These are phyloP conservation scores for Eimeria acervulina DNA, from an alignment of 169 alveolate genomes.

Conservation along the genomic window DNA sequence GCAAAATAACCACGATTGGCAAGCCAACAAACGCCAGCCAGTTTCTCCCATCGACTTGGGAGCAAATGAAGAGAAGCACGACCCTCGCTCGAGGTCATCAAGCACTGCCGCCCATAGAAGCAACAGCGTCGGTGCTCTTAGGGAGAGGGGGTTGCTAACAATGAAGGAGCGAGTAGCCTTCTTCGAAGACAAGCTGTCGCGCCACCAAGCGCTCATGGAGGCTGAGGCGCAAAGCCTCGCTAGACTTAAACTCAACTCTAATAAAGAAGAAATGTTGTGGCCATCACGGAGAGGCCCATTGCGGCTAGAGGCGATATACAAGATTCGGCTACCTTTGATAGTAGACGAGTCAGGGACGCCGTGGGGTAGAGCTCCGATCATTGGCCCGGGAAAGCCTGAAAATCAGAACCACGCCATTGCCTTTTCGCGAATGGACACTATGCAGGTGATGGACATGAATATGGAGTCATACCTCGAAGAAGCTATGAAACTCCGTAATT, in stretches of 20 bases:
- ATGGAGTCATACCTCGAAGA: slow-evolving; percentile 83
- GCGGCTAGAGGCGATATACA: slow-evolving; percentile 77
- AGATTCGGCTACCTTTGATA: slow-evolving; percentile 78
- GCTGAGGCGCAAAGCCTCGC: slow-evolving; percentile 38
- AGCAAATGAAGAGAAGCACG: not conserved
- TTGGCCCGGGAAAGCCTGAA: slow-evolving; percentile 84
- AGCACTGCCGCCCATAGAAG: slow-evolving; percentile 31
- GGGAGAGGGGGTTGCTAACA: slow-evolving; percentile 32
- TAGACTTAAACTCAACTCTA: slow-evolving; percentile 23
- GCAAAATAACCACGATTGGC: not conserved
- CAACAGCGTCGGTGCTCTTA: slow-evolving; percentile 57
- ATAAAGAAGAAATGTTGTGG: slow-evolving; percentile 68
- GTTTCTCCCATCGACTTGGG: no score
- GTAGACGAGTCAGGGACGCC: slow-evolving; percentile 77
- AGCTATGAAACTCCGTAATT: slow-evolving; percentile 80
- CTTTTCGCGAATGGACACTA: slow-evolving; percentile 78
- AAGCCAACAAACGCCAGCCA: not conserved
- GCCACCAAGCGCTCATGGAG: slow-evolving; percentile 74
- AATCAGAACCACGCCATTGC: slow-evolving; percentile 82
- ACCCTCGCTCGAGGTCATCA: not conserved
- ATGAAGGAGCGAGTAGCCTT: slow-evolving; percentile 75
- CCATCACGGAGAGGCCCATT: slow-evolving; percentile 82
- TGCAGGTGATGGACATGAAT: slow-evolving; percentile 84
- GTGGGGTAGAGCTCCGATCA: slow-evolving; percentile 81
- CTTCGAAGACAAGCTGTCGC: slow-evolving; percentile 46